phyloP scores from a whole-genome alignment of 257 asterid genomes.

The Eucommia ulmoides region DNA sequence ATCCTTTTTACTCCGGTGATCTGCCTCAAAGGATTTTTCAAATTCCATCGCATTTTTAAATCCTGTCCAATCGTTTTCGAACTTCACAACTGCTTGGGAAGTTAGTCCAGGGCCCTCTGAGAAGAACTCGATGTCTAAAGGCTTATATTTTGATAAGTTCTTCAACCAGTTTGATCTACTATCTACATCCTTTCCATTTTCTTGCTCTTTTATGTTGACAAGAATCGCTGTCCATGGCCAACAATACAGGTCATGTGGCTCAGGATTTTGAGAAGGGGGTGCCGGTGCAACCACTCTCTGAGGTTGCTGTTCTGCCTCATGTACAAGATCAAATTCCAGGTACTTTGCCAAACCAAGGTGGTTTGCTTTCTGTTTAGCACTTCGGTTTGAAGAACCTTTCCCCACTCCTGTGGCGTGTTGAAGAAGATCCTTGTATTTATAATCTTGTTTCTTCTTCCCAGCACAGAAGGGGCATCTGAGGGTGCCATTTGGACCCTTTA shows the following conservation, averaged over 20 bases:
- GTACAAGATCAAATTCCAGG: conserved; percentile 38
- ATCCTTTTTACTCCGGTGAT: conserved; percentile 31
- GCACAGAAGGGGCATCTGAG: conserved; percentile 94
- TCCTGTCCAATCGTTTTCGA: conserved; percentile 53
- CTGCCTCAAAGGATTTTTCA: conserved; percentile 46
- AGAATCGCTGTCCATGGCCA: conserved; percentile 87
- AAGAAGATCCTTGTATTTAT: conserved; percentile 67
- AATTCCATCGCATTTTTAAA: conserved; percentile 49
- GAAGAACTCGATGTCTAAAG: conserved; percentile 32
- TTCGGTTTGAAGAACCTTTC: conserved; percentile 52
- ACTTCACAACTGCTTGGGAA: conserved; percentile 34
- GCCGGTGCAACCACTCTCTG: conserved; percentile 24
- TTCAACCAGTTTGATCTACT: conserved; percentile 29
- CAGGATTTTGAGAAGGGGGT: conserved; percentile 20
- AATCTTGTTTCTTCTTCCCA: conserved; percentile 90
- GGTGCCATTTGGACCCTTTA: conserved; percentile 68
- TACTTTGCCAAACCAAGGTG: conserved; percentile 66
- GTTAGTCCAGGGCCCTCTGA: conserved; percentile 21
- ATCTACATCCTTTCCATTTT: conserved; percentile 16
- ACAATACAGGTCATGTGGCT: conserved; percentile 44
- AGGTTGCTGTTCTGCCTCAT: conserved; percentile 46
- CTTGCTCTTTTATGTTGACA: conserved; percentile 32
- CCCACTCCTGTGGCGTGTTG: conserved; percentile 83
- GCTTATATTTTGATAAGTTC: conserved; percentile 35
- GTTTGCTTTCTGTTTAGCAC: conserved; percentile 61